A percentile compares a stretch with the other conserved stretches of the same genome.
These are phyloP conservation scores for Rugonectria rugulosa DNA, from an alignment of 2,329 filamentous ascomycete species.

Conservation along the genomic window DNA sequence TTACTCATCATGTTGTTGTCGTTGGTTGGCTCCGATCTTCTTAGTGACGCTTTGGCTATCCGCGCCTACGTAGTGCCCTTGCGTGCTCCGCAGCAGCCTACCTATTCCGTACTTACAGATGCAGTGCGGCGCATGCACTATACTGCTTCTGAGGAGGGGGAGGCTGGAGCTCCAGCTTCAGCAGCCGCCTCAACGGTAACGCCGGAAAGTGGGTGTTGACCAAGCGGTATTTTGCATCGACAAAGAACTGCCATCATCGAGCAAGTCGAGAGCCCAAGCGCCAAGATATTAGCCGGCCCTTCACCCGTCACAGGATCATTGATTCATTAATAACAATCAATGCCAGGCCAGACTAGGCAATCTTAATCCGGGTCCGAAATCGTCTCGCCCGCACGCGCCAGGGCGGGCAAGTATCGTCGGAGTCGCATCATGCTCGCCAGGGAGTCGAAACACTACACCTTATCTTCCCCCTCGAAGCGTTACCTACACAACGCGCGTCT, in stretches of 20 bases:
- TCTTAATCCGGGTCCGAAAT: slow-evolving; percentile 6
- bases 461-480: slow-evolving; percentile 4
- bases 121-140: no score
- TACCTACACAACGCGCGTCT: slow-evolving; percentile 20
- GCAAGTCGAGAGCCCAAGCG: slow-evolving; percentile 4
- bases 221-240: slow-evolving; percentile 15
- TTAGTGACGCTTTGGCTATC: slow-evolving; percentile 9
- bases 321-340: slow-evolving; percentile 3
- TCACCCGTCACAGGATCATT: slow-evolving; percentile 15
- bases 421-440: slow-evolving; percentile 10
- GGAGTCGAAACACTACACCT: slow-evolving; percentile 15
- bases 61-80: not conserved
- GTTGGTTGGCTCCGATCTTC: slow-evolving; percentile 14
- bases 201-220: slow-evolving; percentile 15
- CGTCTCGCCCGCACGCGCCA: slow-evolving; percentile 17
- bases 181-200: slow-evolving; percentile 3
- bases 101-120: no score
- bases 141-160: not conserved
- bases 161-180: slow-evolving; percentile 10
- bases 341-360: slow-evolving; percentile 14
- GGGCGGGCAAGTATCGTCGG: slow-evolving; percentile 9
- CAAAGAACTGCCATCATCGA: slow-evolving; percentile 5
- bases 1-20: not conserved
- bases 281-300: slow-evolving; percentile 17
- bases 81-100: not conserved